Evolutionary conservation across 1,139 yeast genomes (phyloP), one percentile per base, ranked within the genome.

Genomic region (Diutina catenulata): DNA sequence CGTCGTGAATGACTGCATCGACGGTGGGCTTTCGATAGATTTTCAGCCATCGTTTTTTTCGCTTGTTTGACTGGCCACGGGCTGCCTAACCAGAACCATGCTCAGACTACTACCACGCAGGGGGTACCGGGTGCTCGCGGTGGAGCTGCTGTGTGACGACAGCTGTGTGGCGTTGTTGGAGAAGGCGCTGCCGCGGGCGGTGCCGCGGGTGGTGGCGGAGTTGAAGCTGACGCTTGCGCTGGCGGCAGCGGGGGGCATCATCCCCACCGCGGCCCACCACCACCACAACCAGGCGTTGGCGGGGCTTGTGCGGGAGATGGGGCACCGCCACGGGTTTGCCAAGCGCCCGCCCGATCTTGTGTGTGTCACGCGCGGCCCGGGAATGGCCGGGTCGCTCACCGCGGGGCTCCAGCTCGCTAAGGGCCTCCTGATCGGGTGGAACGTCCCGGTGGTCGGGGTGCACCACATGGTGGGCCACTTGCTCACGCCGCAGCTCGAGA

Each of bases 381-480:
- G 99, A 0, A 87, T 93, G 96, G 72, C 79, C 13, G 96, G 96
- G 0, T 80, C 94, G 0, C 61, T 91, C 16, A 71, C 86, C 13
- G 81, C 86, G 0, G 93, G 96, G 2, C 64, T 83, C 31, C 93
- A 82, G 49, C 59, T 86, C 32, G 95, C 94, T 0, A 82, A 86
- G 49, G 98, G 97, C 0, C 60, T 91, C 14, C 63, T 88, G 0
- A 62, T 81, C 0, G 96, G 87, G 0, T 80, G 87, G 80, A 57
- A 69, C 20, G 70, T 65, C 3, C 96, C 96, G 0, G 51, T 86
- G 20, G 62, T 91, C 1, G 97, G 97, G 0, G 95, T 91, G 0
- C 95, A 93, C 51, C 98, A 93, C 51, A 91, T 91, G 98, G 63
- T 91, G 40, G 98, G 95, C 0, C 99, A 91, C 59, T 59, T 91